These are phyloP conservation scores for Mycothermus thermophilus DNA, from an alignment of 495 filamentous ascomycete genomes.

Conservation along the genomic window DNA sequence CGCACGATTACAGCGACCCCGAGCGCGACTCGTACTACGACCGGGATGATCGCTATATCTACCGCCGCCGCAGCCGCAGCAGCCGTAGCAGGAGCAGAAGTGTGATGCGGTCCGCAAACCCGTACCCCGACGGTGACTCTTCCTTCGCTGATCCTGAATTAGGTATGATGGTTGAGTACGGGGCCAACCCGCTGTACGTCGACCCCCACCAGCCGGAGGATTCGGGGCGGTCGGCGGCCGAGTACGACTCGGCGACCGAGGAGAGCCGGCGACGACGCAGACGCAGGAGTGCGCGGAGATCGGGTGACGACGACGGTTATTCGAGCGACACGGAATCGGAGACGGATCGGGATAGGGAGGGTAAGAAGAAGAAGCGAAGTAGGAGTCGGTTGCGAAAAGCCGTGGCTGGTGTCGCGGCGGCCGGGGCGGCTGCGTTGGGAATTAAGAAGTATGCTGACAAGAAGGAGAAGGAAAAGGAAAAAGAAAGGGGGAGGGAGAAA, in stretches of 20 bases:
- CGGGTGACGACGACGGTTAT: constrained; percentile 10
- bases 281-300: constrained; percentile 11
- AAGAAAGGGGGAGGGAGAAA: constrained; percentile 24
- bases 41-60: constrained; percentile 9
- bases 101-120: constrained; percentile 37
- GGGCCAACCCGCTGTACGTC: constrained; percentile 45
- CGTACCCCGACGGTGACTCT: constrained; percentile 27
- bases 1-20: constrained; percentile 18
- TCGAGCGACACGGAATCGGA: constrained; percentile 23
- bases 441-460: constrained; percentile 55
- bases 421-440: constrained; percentile 64
- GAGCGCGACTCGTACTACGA: constrained; percentile 13
- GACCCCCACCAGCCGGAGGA: constrained; percentile 7
- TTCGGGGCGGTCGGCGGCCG: constrained; percentile 6
- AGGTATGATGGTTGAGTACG: constrained; percentile 76
- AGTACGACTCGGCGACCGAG: constrained; percentile 22
- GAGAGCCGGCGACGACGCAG: constrained; percentile 15
- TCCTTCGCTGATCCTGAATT: constrained; percentile 45
- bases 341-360: constrained; percentile 21
- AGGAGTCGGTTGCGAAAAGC: constrained; percentile 48
- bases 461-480: constrained; percentile 21
- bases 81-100: constrained; percentile 44
- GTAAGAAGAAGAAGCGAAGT: constrained; percentile 45
- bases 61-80: constrained; percentile 14
- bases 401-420: constrained; percentile 55